These are phyloP conservation scores for Trichoderma semiorbis DNA, from an alignment of 2,329 filamentous ascomycete genomes.

Conservation along the genomic window DNA sequence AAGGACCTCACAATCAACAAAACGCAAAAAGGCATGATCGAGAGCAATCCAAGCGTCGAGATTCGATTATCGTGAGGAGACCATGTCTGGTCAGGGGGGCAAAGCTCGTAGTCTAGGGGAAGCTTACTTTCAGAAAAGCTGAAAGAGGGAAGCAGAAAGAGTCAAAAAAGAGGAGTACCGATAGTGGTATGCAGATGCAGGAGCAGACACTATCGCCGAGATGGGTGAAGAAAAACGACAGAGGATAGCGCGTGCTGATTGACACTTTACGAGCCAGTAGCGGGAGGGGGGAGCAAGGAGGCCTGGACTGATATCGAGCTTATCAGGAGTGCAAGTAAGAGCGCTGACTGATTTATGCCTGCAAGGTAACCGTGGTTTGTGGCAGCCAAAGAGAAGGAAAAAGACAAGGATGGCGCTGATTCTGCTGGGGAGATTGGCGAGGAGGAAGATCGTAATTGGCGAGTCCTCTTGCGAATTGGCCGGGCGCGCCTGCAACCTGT, in stretches of 20 bases:
- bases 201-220: not conserved
- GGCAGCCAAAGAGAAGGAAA: not conserved
- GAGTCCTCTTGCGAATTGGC: not conserved
- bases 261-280: not conserved
- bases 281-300: not conserved
- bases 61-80: constrained; percentile 1
- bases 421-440: constrained; percentile 10
- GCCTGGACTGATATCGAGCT: not conserved
- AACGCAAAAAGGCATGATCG: constrained; percentile 24
- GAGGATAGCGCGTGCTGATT: not conserved
- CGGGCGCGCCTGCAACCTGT: not conserved
- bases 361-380: not conserved
- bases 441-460: constrained; percentile 1
- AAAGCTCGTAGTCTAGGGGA: not conserved
- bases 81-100: constrained; percentile 14
- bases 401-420: constrained; percentile 2
- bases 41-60: not conserved
- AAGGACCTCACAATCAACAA: constrained; percentile 24
- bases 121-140: not conserved
- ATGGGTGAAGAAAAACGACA: not conserved
- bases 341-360: not conserved
- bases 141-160: not conserved
- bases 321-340: not conserved
- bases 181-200: not conserved
- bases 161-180: not conserved